Conservation (phyloP, 495 filamentous ascomycete genomes). For the Hyaloscypha finlandica region DNA sequence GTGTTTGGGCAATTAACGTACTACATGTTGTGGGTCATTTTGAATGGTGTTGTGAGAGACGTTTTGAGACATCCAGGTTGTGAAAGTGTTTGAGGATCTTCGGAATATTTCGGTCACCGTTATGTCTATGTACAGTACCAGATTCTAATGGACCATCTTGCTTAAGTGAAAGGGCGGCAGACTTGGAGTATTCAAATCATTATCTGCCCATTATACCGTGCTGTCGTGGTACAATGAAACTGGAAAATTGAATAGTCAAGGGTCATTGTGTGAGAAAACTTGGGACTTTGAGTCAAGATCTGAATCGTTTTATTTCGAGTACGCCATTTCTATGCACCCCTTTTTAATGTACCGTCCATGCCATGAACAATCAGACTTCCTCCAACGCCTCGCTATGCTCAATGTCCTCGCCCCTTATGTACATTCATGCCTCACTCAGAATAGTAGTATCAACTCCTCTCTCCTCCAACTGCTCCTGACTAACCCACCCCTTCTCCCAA, state of each 20-base stretch:
- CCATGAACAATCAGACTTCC: background rate
- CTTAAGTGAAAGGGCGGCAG: background rate
- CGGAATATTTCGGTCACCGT: no score
- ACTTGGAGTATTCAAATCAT: no score
- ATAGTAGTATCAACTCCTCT: constrained; percentile 10
- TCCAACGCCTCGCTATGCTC: background rate
- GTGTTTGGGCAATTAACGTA: background rate
- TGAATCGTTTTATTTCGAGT: background rate
- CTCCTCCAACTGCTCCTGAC: constrained; percentile 9
- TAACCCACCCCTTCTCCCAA: constrained; percentile 22
- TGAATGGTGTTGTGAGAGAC: no score
- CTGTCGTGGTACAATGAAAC: no score
- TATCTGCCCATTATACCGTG: no score
- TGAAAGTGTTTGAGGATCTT: no score
- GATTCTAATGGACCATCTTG: background rate
- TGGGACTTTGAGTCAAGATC: background rate
- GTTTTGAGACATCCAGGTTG: no score
- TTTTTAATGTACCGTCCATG: background rate
- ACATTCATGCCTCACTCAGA: constrained; percentile 3
- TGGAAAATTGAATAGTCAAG: no score
- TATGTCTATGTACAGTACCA: background rate
- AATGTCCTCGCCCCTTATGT: background rate
- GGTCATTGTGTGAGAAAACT: background rate
- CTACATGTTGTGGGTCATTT: no score
- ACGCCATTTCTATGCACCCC: constrained; percentile 5